A percentile compares a stretch with the other conserved stretches of the same genome.
Conservation (phyloP, 768 basidiomycete species). For the Lactarius hatsudake region DNA sequence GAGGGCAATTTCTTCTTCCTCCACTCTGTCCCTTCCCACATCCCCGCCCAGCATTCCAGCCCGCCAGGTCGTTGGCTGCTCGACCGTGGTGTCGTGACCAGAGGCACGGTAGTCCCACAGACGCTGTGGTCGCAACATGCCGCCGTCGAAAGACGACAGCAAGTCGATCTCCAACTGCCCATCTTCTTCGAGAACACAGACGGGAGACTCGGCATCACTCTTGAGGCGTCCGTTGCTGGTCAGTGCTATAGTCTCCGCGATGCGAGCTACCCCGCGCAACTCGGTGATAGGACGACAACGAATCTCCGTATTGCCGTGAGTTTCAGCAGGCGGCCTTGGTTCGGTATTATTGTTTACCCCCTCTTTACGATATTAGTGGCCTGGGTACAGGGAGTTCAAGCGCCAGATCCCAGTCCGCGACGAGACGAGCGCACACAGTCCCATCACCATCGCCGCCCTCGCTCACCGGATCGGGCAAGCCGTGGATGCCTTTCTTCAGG, state of each 20-base stretch:
- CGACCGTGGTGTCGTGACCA: not conserved
- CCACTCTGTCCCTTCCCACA: not conserved
- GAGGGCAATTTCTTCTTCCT: not conserved
- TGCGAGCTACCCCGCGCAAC: not conserved
- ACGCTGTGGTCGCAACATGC: not conserved
- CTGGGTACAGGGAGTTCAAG: constrained; percentile 1
- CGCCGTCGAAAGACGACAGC: not conserved
- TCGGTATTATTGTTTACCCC: not conserved
- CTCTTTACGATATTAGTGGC: not conserved
- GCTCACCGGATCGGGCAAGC: not conserved
- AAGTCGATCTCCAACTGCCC: not conserved
- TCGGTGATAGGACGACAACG: not conserved
- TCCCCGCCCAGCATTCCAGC: not conserved
- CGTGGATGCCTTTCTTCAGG: not conserved
- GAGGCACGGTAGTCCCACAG: not conserved
- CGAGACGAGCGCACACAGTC: not conserved
- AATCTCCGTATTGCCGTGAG: not conserved
- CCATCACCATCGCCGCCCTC: not conserved
- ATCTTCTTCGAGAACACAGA: not conserved
- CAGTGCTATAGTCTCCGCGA: not conserved
- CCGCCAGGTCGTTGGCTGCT: not conserved
- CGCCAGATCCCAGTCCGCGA: constrained; percentile 1
- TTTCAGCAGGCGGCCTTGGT: not conserved
- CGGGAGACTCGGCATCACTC: not conserved
- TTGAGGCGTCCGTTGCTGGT: not conserved